Conservation (phyloP, 441 rosid species). For the Euphorbia celastroides region DNA sequence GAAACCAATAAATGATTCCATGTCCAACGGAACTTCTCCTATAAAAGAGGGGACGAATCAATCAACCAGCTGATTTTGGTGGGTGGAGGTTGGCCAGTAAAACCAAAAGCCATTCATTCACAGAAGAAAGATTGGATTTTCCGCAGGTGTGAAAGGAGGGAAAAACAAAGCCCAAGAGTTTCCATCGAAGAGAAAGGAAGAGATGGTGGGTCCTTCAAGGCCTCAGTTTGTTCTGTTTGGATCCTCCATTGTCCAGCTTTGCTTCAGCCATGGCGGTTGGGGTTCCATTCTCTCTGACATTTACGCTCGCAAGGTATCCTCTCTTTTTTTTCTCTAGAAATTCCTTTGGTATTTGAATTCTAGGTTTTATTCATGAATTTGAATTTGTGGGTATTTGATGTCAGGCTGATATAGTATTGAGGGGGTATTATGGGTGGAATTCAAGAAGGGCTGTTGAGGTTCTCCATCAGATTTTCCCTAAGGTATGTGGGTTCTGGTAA, state of each 20-base stretch:
- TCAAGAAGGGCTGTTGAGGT: constrained; percentile 72
- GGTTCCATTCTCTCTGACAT: constrained; percentile 76
- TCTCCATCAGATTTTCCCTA: constrained; percentile 74
- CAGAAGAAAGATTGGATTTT: background rate
- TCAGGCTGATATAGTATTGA: constrained; percentile 76
- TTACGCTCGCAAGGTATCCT: constrained; percentile 75
- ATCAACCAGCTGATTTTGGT: background rate
- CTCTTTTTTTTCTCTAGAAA: background rate
- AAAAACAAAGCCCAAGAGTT: background rate
- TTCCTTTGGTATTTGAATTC: background rate
- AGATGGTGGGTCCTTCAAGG: constrained; percentile 74
- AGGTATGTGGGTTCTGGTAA: constrained; percentile 36
- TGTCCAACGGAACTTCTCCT: background rate
- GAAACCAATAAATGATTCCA: background rate
- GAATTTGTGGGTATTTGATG: background rate
- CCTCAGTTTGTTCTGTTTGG: constrained; percentile 96
- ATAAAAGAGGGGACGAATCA: background rate
- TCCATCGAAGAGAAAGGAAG: background rate
- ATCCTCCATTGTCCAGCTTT: constrained; percentile 92
- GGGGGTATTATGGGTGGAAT: constrained; percentile 94
- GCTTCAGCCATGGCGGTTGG: constrained; percentile 92
- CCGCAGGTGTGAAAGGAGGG: background rate
- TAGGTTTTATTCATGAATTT: background rate
- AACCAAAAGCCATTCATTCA: background rate
- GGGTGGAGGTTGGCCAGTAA: background rate